These are phyloP conservation scores for Chaetomium cochliodes DNA, from an alignment of 495 filamentous ascomycete species.

Conservation along the genomic window DNA sequence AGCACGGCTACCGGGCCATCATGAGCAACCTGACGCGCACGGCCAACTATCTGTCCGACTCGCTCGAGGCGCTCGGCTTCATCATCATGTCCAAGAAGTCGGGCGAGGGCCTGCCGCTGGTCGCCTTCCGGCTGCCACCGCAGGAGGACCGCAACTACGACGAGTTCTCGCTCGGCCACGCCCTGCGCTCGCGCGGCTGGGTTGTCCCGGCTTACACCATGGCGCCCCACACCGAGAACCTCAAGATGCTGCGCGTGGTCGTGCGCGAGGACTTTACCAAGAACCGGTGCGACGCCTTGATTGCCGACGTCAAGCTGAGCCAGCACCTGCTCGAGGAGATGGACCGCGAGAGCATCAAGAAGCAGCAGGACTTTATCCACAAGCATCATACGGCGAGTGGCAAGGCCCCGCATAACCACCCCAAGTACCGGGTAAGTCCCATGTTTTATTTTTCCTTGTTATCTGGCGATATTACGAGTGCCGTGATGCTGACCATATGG, in stretches of 20 bases:
- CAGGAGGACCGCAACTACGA: slow-evolving; percentile 64
- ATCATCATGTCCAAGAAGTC: slow-evolving; percentile 75
- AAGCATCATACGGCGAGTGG: slow-evolving; percentile 55
- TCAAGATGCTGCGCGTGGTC: slow-evolving; percentile 87
- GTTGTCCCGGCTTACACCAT: slow-evolving; percentile 92
- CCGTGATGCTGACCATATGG: slow-evolving; percentile 21
- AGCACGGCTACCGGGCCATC: slow-evolving; percentile 80
- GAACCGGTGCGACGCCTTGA: slow-evolving; percentile 68
- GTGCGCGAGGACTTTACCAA: slow-evolving; percentile 85
- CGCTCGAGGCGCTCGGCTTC: slow-evolving; percentile 72
- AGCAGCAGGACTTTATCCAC: slow-evolving; percentile 63
- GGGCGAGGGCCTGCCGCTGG: slow-evolving; percentile 76
- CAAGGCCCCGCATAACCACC: slow-evolving; percentile 59
- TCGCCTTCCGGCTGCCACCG: slow-evolving; percentile 73
- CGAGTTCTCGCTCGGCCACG: slow-evolving; percentile 78
- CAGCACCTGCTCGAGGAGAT: slow-evolving; percentile 66
- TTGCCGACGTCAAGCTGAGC: slow-evolving; percentile 70
- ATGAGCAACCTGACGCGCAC: slow-evolving; percentile 85
- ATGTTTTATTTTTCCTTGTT: slow-evolving; percentile 13
- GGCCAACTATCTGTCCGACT: slow-evolving; percentile 71
- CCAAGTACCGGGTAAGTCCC: slow-evolving; percentile 54
- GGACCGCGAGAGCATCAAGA: slow-evolving; percentile 65
- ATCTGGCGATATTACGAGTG: no score
- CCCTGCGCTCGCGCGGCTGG: slow-evolving; percentile 60
- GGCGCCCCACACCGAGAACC: slow-evolving; percentile 73